Percentiles rank a stretch among this genome's conserved stretches.
Evolutionary conservation across 768 basidiomycete genomes (phyloP).

Genomic region (Hypholoma sublateritium): DNA sequence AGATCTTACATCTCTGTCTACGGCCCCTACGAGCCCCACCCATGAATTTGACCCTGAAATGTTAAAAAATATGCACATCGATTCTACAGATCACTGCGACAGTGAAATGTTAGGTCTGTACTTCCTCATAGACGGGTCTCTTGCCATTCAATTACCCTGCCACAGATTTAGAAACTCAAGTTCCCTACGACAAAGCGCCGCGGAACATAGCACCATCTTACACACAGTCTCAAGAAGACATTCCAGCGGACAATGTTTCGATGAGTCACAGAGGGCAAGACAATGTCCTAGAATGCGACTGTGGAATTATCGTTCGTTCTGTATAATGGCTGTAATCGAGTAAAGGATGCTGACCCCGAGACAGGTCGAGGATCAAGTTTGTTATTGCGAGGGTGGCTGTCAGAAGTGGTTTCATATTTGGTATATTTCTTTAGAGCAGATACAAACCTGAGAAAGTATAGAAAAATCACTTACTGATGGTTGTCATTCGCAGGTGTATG

Average conservation of each 20-base stretch:
- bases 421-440: slow-evolving; percentile 27
- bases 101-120: slow-evolving; percentile 48
- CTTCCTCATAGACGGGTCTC: background rate
- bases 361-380: slow-evolving; percentile 55
- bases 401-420: slow-evolving; percentile 75
- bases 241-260: background rate
- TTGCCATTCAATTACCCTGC: background rate
- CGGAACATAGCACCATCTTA: background rate
- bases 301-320: slow-evolving; percentile 55
- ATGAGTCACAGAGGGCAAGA: slow-evolving; percentile 21
- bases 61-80: slow-evolving; percentile 29
- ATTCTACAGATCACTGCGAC: slow-evolving; percentile 26
- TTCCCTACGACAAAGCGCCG: slow-evolving; percentile 3
- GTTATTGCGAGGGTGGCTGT: slow-evolving; percentile 75
- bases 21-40: slow-evolving; percentile 20
- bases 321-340: background rate
- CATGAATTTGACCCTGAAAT: slow-evolving; percentile 25
- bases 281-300: slow-evolving; percentile 63
- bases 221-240: background rate
- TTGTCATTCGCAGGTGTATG: slow-evolving; percentile 49
- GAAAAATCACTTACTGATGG: background rate
- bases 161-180: slow-evolving; percentile 44
- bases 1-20: slow-evolving; percentile 26
- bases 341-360: background rate
- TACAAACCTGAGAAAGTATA: no score